Evolutionary conservation across 768 basidiomycete species (phyloP).

Genomic region (Pilatotrama ljubarskyi): DNA sequence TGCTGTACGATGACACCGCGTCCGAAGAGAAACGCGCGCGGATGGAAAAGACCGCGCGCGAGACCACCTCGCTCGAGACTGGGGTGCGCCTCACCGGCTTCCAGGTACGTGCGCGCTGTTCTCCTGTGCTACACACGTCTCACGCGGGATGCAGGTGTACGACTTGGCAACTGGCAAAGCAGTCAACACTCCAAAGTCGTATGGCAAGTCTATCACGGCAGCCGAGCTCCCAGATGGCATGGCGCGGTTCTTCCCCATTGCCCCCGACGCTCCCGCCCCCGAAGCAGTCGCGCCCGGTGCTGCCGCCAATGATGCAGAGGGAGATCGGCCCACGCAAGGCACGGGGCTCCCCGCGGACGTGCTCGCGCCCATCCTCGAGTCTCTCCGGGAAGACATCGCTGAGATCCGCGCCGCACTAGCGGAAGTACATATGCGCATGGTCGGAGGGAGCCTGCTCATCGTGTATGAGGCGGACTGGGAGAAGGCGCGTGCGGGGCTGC

Average conservation of each 20-base stretch:
- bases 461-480: constrained; percentile 70
- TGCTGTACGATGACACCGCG: constrained; percentile 70
- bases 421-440: constrained; percentile 70
- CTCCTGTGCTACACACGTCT: background rate
- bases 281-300: constrained; percentile 10
- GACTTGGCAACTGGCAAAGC: constrained; percentile 57
- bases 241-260: constrained; percentile 70
- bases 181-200: constrained; percentile 67
- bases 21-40: constrained; percentile 75
- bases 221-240: constrained; percentile 77
- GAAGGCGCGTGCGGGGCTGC: constrained; percentile 39
- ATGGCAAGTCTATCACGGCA: constrained; percentile 73
- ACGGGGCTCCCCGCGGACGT: constrained; percentile 56
- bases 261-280: background rate
- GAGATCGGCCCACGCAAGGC: constrained; percentile 25
- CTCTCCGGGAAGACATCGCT: constrained; percentile 51
- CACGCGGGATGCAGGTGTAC: constrained; percentile 56
- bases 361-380: constrained; percentile 58
- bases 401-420: constrained; percentile 53
- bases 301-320: constrained; percentile 7
- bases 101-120: constrained; percentile 55
- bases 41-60: constrained; percentile 69
- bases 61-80: constrained; percentile 71
- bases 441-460: constrained; percentile 79
- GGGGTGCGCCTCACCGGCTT: constrained; percentile 89